phyloP scores from a whole-genome alignment of 2,329 filamentous ascomycete genomes.

The Myriosclerotinia curreyana region DNA sequence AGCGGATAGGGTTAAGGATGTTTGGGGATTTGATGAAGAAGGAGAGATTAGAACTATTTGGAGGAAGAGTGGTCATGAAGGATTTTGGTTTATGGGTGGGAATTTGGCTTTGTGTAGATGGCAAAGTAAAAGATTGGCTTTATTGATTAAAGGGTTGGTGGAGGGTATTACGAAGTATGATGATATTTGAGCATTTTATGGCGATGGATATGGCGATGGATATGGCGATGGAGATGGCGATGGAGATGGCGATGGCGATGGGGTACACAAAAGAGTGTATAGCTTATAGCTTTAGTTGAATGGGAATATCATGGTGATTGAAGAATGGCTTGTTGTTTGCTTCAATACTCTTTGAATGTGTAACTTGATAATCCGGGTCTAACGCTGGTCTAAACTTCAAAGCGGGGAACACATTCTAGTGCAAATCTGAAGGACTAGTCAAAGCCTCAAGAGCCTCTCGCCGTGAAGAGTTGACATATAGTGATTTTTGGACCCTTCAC shows the following conservation, averaged over 20 bases:
- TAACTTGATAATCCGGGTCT: too few species aligned
- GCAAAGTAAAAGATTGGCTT: conserved; percentile 47
- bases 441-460: too few species aligned
- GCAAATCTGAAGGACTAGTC: too few species aligned
- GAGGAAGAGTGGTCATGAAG: conserved; percentile 47
- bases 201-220: too few species aligned
- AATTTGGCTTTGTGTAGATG: conserved; percentile 49
- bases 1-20: conserved; percentile 48
- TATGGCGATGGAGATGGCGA: too few species aligned
- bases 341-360: too few species aligned
- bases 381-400: too few species aligned
- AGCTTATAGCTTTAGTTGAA: neutral
- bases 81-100: conserved; percentile 53
- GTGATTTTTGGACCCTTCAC: too few species aligned
- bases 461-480: too few species aligned
- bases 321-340: neutral
- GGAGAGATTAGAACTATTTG: conserved; percentile 49
- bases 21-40: conserved; percentile 50
- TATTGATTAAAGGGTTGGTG: conserved; percentile 50
- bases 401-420: too few species aligned
- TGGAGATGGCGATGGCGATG: neutral
- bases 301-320: neutral
- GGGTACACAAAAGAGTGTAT: neutral
- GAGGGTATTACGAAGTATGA: conserved; percentile 40
- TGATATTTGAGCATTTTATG: conserved; percentile 22